Conservation (phyloP, 1,139 yeast species). For the Magnusiomyces tetraspermus region DNA sequence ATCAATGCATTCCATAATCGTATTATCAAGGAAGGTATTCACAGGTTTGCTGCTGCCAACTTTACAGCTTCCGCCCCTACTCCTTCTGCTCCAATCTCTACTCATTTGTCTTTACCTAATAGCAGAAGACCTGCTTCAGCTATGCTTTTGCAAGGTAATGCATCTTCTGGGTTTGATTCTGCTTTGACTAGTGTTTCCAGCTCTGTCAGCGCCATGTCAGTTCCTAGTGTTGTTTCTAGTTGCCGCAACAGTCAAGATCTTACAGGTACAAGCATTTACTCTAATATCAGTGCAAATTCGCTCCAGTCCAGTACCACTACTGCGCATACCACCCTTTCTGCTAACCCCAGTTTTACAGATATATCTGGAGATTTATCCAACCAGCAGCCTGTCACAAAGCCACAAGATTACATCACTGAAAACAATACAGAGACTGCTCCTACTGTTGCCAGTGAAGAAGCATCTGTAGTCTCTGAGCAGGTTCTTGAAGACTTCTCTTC, state of each 20-base stretch:
- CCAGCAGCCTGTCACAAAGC: not conserved
- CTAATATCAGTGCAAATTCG: not conserved
- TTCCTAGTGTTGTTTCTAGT: not conserved
- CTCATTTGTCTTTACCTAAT: not conserved
- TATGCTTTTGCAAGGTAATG: not conserved
- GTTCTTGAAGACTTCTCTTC: not conserved
- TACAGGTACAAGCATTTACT: not conserved
- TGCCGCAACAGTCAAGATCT: not conserved
- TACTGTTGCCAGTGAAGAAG: not conserved
- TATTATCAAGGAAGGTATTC: not conserved
- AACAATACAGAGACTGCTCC: not conserved
- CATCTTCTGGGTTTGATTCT: not conserved
- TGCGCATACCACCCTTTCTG: not conserved
- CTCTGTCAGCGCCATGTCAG: not conserved
- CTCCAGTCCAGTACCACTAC: not conserved
- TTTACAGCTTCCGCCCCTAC: not conserved
- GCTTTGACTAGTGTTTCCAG: not conserved
- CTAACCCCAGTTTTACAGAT: not conserved
- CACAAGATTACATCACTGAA: not conserved
- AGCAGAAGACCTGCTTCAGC: not conserved
- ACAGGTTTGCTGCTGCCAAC: not conserved
- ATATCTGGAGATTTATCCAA: not conserved
- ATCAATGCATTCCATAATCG: not conserved
- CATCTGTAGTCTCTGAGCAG: not conserved
- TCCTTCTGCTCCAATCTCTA: not conserved